Conservation (phyloP, 2,329 filamentous ascomycete genomes). For the Aspergillus proliferans region DNA sequence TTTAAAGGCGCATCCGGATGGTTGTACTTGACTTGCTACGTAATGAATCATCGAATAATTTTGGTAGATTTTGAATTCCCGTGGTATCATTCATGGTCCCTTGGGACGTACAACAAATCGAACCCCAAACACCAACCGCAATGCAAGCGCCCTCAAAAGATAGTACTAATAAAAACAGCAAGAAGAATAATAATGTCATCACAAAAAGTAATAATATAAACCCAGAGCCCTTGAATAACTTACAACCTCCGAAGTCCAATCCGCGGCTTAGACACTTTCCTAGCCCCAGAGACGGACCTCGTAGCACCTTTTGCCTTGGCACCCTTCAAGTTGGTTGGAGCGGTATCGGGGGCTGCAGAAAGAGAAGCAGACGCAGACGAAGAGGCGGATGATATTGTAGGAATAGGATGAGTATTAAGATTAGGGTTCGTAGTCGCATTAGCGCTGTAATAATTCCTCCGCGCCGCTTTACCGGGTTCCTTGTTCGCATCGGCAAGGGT, state of each 20-base stretch:
- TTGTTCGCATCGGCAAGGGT: neutral
- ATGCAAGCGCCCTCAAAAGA: neutral
- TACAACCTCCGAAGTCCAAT: constrained; percentile 31
- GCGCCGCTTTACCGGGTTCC: neutral
- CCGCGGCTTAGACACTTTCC: constrained; percentile 21
- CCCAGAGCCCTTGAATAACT: constrained; percentile 1
- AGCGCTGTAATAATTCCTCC: constrained; percentile 8
- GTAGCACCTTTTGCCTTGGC: constrained; percentile 1
- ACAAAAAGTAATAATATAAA: neutral
- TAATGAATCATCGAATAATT: neutral
- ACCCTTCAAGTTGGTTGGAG: neutral
- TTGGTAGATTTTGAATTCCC: too few species aligned
- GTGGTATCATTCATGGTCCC: too few species aligned
- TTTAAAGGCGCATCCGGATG: constrained; percentile 7
- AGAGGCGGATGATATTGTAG: neutral
- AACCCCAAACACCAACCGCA: neutral
- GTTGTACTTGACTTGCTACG: neutral
- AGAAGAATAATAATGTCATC: neutral
- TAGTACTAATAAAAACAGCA: neutral
- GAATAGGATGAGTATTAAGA: too few species aligned
- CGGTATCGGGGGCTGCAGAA: constrained; percentile 15
- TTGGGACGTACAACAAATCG: neutral
- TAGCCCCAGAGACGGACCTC: constrained; percentile 8
- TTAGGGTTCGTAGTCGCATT: neutral
- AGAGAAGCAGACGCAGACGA: constrained; percentile 1